Percentiles rank a stretch among this genome's conserved stretches.
These are phyloP conservation scores for Globisporangium splendens DNA, from an alignment of 352 stramenopile genomes.

Conservation along the genomic window DNA sequence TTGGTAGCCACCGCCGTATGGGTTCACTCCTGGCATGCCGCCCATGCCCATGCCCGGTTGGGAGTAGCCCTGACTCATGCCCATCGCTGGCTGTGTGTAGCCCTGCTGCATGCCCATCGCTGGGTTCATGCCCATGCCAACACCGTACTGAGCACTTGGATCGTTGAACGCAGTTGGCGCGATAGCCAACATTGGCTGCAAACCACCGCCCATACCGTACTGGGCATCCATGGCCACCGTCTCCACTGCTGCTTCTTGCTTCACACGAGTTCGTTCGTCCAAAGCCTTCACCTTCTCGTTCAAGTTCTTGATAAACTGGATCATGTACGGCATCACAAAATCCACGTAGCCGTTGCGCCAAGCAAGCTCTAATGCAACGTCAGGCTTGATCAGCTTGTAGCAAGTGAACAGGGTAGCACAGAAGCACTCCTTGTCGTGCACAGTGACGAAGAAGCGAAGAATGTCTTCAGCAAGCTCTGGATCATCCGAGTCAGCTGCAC, in stretches of 20 bases:
- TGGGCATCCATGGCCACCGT: slow-evolving; percentile 53
- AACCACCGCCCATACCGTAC: slow-evolving; percentile 72
- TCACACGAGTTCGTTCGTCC: slow-evolving; percentile 85
- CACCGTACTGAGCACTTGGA: slow-evolving; percentile 52
- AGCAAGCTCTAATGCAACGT: slow-evolving; percentile 98
- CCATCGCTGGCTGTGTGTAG: slow-evolving; percentile 25
- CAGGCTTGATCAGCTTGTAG: slow-evolving; percentile 98
- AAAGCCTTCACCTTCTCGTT: slow-evolving; percentile 94
- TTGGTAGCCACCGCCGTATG: slow-evolving; percentile 49
- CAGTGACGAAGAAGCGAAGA: slow-evolving; percentile 98
- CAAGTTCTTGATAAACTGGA: slow-evolving; percentile 98
- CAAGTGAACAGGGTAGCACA: slow-evolving; percentile 98
- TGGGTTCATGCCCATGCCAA: slow-evolving; percentile 51
- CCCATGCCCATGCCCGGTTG: slow-evolving; percentile 45
- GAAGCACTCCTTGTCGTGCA: slow-evolving; percentile 99
- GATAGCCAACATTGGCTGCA: slow-evolving; percentile 81
- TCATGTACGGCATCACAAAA: slow-evolving; percentile 99
- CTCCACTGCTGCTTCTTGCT: slow-evolving; percentile 68
- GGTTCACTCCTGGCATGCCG: slow-evolving; percentile 29
- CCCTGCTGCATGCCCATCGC: slow-evolving; percentile 26
- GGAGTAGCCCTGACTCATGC: slow-evolving; percentile 47
- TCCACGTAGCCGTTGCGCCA: slow-evolving; percentile 99
- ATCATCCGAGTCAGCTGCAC: slow-evolving; percentile 95
- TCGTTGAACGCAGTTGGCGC: slow-evolving; percentile 79
- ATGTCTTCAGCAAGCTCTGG: slow-evolving; percentile 96